These are phyloP conservation scores for Flaveria sonorensis DNA, from an alignment of 129 eudicot species.

Conservation along the genomic window DNA sequence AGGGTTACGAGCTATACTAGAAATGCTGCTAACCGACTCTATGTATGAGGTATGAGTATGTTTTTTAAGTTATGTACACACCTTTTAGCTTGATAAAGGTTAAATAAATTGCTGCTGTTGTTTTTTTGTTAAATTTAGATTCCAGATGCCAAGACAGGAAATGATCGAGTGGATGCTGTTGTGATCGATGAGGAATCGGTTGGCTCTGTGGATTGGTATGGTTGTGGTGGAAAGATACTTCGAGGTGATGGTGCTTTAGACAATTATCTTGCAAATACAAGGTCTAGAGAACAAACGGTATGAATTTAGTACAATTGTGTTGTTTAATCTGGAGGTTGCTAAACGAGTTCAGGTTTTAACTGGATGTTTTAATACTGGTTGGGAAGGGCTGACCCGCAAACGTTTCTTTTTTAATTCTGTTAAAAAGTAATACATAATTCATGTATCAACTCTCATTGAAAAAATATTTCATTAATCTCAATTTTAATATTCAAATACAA, in stretches of 20 bases:
- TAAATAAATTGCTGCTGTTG: background rate
- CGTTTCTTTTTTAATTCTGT: too few species aligned
- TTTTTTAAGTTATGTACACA: slow-evolving; percentile 14
- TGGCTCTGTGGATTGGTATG: slow-evolving; percentile 54
- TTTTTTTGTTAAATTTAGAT: slow-evolving; percentile 42
- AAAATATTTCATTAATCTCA: background rate
- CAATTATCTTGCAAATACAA: slow-evolving; percentile 51
- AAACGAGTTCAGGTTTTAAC: background rate
- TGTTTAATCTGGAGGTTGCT: background rate
- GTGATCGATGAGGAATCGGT: slow-evolving; percentile 84
- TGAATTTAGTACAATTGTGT: background rate
- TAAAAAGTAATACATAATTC: too few species aligned
- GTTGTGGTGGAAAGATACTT: slow-evolving; percentile 81
- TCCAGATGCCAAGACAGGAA: slow-evolving; percentile 77
- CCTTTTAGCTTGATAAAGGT: background rate
- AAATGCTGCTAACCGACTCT: slow-evolving; percentile 81
- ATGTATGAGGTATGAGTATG: slow-evolving; percentile 81
- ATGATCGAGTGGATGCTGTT: slow-evolving; percentile 86
- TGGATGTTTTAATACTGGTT: background rate
- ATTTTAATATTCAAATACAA: background rate
- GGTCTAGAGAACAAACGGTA: slow-evolving; percentile 54
- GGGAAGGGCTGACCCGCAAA: background rate
- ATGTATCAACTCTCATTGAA: too few species aligned
- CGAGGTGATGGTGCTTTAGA: slow-evolving; percentile 83
- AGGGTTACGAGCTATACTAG: slow-evolving; percentile 86